Conservation (phyloP, 805 yeast genomes). For the Wickerhamomyces queroliae region DNA sequence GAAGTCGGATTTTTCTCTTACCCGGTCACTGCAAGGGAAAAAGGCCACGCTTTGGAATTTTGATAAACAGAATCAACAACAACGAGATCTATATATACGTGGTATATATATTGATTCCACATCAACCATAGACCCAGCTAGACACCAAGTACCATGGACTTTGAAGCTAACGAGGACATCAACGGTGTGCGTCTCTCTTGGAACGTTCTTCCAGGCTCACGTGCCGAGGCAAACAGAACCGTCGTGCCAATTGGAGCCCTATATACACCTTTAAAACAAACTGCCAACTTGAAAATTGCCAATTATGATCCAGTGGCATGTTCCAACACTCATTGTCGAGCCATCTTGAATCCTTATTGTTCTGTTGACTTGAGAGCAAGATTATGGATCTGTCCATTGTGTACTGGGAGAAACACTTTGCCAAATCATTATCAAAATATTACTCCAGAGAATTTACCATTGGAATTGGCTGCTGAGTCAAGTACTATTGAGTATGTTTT, state of each 20-base stretch:
- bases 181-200: constrained; percentile 75
- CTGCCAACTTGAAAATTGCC: constrained; percentile 71
- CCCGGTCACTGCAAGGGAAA: too few species aligned
- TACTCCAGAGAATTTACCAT: constrained; percentile 71
- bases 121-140: too few species aligned
- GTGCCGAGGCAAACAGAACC: constrained; percentile 83
- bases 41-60: too few species aligned
- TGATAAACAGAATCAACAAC: too few species aligned
- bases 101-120: too few species aligned
- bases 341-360: constrained; percentile 84
- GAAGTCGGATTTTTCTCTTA: too few species aligned
- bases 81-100: too few species aligned
- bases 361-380: constrained; percentile 70
- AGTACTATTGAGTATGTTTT: constrained; percentile 85
- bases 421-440: constrained; percentile 80
- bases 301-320: constrained; percentile 84
- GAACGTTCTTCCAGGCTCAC: constrained; percentile 85
- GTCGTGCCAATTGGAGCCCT: constrained; percentile 93
- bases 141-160: too few species aligned
- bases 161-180: constrained; percentile 60
- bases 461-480: constrained; percentile 63
- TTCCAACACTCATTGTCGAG: constrained; percentile 70
- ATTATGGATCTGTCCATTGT: constrained; percentile 82
- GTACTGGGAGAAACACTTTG: constrained; percentile 70
- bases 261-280: constrained; percentile 87